These are phyloP conservation scores for Geotrichum restrictum DNA, from an alignment of 1,139 yeast species.

Conservation along the genomic window DNA sequence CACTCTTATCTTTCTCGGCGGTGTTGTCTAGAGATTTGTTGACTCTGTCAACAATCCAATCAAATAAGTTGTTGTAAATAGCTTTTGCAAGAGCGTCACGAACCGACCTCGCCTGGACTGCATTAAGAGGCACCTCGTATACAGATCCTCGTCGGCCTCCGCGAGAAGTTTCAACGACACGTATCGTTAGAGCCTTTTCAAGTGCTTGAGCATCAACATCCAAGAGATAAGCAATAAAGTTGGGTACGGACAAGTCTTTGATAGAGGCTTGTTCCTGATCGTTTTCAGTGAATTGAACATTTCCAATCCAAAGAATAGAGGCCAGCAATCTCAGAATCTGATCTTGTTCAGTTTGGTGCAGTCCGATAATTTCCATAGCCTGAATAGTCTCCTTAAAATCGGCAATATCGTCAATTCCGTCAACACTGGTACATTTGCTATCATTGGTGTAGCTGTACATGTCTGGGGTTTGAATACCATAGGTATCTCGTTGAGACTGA, in stretches of 20 bases:
- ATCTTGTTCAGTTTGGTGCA: slow-evolving; percentile 79
- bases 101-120: slow-evolving; percentile 89
- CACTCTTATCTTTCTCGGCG: slow-evolving; percentile 57
- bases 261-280: slow-evolving; percentile 76
- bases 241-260: slow-evolving; percentile 81
- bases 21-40: slow-evolving; percentile 62
- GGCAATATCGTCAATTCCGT: slow-evolving; percentile 74
- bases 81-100: slow-evolving; percentile 96
- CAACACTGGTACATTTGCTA: slow-evolving; percentile 80
- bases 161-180: slow-evolving; percentile 77
- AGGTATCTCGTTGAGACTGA: slow-evolving; percentile 73
- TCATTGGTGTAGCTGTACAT: slow-evolving; percentile 84
- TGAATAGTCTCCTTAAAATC: slow-evolving; percentile 77
- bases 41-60: slow-evolving; percentile 96
- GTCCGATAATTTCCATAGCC: slow-evolving; percentile 87
- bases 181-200: slow-evolving; percentile 65
- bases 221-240: slow-evolving; percentile 85
- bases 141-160: slow-evolving; percentile 88
- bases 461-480: slow-evolving; percentile 91
- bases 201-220: slow-evolving; percentile 72
- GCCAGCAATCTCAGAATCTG: slow-evolving; percentile 82
- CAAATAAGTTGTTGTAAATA: slow-evolving; percentile 84
- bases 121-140: slow-evolving; percentile 89
- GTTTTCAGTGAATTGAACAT: slow-evolving; percentile 78
- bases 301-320: slow-evolving; percentile 90